Percentiles rank a stretch among this genome's conserved stretches.
Evolutionary conservation across 2,329 filamentous ascomycete genomes (phyloP).

Genomic region (Aspergillus latus): DNA sequence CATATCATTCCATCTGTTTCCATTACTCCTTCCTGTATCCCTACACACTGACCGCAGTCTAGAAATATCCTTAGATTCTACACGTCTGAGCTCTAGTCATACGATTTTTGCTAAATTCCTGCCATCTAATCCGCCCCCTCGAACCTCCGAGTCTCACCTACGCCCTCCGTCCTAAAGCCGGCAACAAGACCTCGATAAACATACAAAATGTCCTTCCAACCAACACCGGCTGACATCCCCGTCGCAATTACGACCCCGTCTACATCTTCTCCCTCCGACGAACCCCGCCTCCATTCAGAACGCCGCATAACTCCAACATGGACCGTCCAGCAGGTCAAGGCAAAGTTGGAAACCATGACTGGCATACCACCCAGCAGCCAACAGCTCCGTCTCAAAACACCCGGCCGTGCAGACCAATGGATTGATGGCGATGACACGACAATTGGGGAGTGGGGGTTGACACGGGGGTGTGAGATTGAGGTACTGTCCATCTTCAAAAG

Average conservation of each 20-base stretch:
- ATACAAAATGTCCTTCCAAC: constrained; percentile 36
- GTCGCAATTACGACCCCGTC: constrained; percentile 40
- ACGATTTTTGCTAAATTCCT: no score
- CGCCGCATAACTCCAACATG: constrained; percentile 89
- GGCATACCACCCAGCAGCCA: constrained; percentile 82
- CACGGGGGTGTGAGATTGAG: constrained; percentile 46
- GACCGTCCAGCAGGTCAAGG: constrained; percentile 80
- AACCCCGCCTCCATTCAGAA: constrained; percentile 64
- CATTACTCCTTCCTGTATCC: not conserved
- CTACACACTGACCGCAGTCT: not conserved
- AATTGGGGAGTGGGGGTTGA: constrained; percentile 52
- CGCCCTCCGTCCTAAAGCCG: no score
- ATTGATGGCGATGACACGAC: constrained; percentile 70
- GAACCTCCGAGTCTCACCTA: no score
- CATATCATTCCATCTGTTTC: not conserved
- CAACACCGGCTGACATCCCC: constrained; percentile 40
- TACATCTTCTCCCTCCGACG: constrained; percentile 14
- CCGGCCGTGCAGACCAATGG: constrained; percentile 60
- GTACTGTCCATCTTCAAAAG: constrained; percentile 23
- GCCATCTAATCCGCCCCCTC: no score
- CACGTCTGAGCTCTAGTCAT: not conserved
- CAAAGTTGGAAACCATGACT: constrained; percentile 87
- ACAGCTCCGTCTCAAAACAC: constrained; percentile 68
- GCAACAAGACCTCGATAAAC: no score
- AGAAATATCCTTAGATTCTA: not conserved